Percentiles rank a stretch among this genome's conserved stretches.
Evolutionary conservation across 805 yeast species (phyloP).

Genomic region (Limtongia smithiae): DNA sequence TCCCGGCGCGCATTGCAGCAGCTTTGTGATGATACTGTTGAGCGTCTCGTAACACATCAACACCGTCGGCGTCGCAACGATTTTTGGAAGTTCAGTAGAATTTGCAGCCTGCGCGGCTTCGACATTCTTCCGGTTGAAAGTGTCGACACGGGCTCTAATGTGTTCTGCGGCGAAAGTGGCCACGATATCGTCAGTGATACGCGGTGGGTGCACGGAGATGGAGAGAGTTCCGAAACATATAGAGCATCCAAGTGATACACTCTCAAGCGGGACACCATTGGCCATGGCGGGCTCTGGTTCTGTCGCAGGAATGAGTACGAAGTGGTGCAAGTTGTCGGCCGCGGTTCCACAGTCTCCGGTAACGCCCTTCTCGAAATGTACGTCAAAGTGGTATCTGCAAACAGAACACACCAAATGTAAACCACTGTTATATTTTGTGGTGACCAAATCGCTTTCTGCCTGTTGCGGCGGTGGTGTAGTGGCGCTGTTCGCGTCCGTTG

Average conservation of each 20-base stretch:
- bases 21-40: conserved; percentile 63
- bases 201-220: conserved; percentile 28
- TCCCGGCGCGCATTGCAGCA: conserved; percentile 46
- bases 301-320: conserved; percentile 7
- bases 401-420: conserved; percentile 13
- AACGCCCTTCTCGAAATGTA: conserved; percentile 1
- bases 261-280: conserved; percentile 4
- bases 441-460: neutral
- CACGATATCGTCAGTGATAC: conserved; percentile 47
- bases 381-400: conserved; percentile 18
- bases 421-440: neutral
- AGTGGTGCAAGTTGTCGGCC: conserved; percentile 18
- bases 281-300: neutral
- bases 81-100: conserved; percentile 34
- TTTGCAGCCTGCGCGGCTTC: conserved; percentile 13
- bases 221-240: conserved; percentile 8
- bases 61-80: conserved; percentile 46
- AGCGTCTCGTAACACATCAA: conserved; percentile 58
- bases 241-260: conserved; percentile 7
- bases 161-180: conserved; percentile 46
- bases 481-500: neutral
- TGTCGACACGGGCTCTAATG: conserved; percentile 52
- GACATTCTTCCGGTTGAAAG: conserved; percentile 31
- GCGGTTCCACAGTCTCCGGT: conserved; percentile 8
- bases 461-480: neutral